Evolutionary conservation across 2,329 filamentous ascomycete genomes (phyloP), one percentile per base, ranked within the genome.

Genomic region (Aspergillus proliferans): DNA sequence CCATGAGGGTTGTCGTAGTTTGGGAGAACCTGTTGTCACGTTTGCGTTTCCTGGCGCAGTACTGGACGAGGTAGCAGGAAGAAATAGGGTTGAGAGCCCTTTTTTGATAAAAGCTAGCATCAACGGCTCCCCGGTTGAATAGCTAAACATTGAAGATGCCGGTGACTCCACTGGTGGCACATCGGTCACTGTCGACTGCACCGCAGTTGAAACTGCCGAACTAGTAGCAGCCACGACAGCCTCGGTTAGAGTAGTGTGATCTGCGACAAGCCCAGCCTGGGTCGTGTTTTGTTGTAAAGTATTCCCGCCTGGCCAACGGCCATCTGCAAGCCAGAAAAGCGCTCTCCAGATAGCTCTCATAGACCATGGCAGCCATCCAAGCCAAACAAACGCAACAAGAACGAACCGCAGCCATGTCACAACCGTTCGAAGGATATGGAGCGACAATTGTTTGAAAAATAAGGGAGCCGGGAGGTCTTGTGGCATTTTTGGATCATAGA

Each of bases 401-500:
- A 84, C 68, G 39, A 85, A 88, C 33, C 93, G 83, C 52, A 88
- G 73, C 86, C 88, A 95, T 9, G 86, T 85, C 22, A 91, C 65
- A 33, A 92, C 57, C 56, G 88, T 87, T 49, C 81, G 82, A 50
- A 87, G 65, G 10, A 85, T 71, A 66, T 95, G 92, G 43, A 87
- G 77, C 47, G 82, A 73, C 59, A 92, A 83, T 69, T 94, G 87
- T 55, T 83, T 84, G 48, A 90, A 58, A 61, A 98, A 96, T 53
- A 98, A 77, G 43, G 85, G 80, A 38, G 85, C 79, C 0, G 94
- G 93, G 12, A 98, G 79, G 10, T 81, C 83, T 54, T 82, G 81
- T 1, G 93, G 94, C 93, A 98, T 98, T 64, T 91, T 82, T 3
- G 90, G 89, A 53, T 91, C 85, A 74, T 98, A 98, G 36, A 98